phyloP scores from a whole-genome alignment of 2,329 filamentous ascomycete species.

The Talaromyces sp. region DNA sequence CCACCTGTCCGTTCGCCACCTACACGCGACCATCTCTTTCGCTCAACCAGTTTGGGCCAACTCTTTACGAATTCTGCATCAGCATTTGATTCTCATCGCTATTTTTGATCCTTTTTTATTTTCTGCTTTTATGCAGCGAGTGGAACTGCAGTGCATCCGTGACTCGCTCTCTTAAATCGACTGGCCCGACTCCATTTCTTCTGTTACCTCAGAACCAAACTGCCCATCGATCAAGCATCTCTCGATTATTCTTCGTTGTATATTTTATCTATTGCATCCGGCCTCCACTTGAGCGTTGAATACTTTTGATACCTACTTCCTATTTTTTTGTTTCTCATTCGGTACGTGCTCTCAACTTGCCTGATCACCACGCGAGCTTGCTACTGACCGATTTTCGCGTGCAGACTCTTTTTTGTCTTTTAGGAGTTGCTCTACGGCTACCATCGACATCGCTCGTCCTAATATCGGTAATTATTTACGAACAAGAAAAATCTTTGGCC shows the following conservation, averaged over 20 bases:
- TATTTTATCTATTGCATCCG: constrained; percentile 10
- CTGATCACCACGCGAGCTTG: neutral
- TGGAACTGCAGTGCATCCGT: constrained; percentile 34
- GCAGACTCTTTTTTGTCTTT: neutral
- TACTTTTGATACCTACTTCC: constrained; percentile 2
- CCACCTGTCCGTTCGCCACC: neutral
- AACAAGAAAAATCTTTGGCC: neutral
- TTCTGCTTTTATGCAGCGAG: constrained; percentile 16
- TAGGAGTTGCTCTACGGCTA: neutral
- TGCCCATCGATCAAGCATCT: constrained; percentile 8
- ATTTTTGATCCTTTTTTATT: constrained; percentile 16
- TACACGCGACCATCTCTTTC: neutral
- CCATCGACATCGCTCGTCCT: neutral
- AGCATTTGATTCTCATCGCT: constrained; percentile 3
- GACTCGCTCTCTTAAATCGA: neutral
- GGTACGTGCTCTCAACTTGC: neutral
- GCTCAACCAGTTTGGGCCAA: neutral
- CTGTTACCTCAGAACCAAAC: constrained; percentile 7
- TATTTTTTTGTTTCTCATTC: neutral
- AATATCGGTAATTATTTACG: neutral
- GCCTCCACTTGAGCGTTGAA: neutral
- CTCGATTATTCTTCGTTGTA: constrained; percentile 13
- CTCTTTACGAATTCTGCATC: neutral
- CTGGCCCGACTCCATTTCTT: neutral
- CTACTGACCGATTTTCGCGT: neutral